These are phyloP conservation scores for Debaryomyces singareniensis DNA, from an alignment of 1,139 yeast species.

Conservation along the genomic window DNA sequence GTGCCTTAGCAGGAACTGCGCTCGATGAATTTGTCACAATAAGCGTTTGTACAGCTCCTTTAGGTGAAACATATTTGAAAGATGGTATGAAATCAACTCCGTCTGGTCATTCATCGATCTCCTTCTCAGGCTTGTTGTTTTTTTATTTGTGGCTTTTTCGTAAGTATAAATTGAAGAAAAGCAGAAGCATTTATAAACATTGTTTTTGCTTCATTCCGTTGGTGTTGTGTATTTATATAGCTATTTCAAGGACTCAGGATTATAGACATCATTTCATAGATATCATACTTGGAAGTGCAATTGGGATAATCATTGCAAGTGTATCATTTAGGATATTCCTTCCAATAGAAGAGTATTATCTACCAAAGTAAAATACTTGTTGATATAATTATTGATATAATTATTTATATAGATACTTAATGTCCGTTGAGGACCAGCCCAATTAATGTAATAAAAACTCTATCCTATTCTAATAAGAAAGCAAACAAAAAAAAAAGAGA, in stretches of 20 bases:
- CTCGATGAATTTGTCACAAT: slow-evolving; percentile 30
- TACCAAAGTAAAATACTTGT: no score
- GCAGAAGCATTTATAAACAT: slow-evolving; percentile 11
- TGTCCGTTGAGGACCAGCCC: slow-evolving; percentile 50
- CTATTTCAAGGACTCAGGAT: slow-evolving; percentile 61
- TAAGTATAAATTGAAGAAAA: slow-evolving; percentile 27
- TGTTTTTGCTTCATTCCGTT: slow-evolving; percentile 13
- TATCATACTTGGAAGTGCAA: slow-evolving; percentile 45
- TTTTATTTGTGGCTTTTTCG: slow-evolving; percentile 58
- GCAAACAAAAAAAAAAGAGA: slow-evolving; percentile 11
- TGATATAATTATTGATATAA: background rate
- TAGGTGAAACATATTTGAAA: slow-evolving; percentile 43
- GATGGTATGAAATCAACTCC: slow-evolving; percentile 83
- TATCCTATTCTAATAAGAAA: slow-evolving; percentile 26
- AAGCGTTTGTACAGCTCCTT: slow-evolving; percentile 32
- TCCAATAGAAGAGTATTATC: no score
- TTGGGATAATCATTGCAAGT: slow-evolving; percentile 32
- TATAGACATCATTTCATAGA: slow-evolving; percentile 75
- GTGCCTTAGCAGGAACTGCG: slow-evolving; percentile 36
- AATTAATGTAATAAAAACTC: slow-evolving; percentile 45
- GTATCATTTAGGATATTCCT: slow-evolving; percentile 11
- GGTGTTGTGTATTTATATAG: slow-evolving; percentile 42
- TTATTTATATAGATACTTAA: no score
- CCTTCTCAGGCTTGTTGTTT: slow-evolving; percentile 63
- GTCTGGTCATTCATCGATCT: slow-evolving; percentile 70